Base-by-base conservation (phyloP, 2,329 filamentous ascomycete genomes). In the Stagonosporopsis rhizophila region DNA sequence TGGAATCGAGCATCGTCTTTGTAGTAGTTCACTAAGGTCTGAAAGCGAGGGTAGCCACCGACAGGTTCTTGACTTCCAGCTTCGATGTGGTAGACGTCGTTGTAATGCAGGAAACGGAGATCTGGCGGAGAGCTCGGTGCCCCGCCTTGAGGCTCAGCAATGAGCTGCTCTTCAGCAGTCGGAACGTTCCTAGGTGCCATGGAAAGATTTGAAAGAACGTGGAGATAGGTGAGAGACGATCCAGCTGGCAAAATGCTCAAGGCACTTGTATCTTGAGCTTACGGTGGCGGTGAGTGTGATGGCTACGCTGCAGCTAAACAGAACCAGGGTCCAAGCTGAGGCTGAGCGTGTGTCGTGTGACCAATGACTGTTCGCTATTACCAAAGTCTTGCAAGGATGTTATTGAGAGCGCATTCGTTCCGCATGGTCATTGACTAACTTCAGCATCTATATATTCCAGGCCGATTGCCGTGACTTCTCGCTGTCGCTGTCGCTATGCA, bases 51-150 rank as follows among this genome's bases (percentile, higher is more conserved):
- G 38, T 90, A 84, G 17, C 93, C 93, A 25, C 93, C 93, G 2
- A 92, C 87, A 1, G 93, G 93, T 71, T 96, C 91, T 15, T 89
- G 86, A 23, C 90, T 92, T 2, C 82, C 81, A 42, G 83, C 66
- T 76, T 96, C 92, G 50, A 96, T 85, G 68, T 96, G 93, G 75
- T 96, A 96, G 58, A 96, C 92, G 77, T 97, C 92, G 76, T 96
- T 96, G 82, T 89, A 96, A 78, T 96, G 93, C 28, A 96, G 74
- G 52, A 96, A 77, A n/a, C 92, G 87, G 46, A 96, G 78, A 72
- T 92, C 89, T 40, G 91, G 90, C 38, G 81, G 74, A 40, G 78
- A 78, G 52, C 73, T 72, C 28, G 79, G 74, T 40, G 75, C 73
- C 62, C 65, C 67, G 59, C 77, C 75, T 62, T 77, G 76, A 25